Base-by-base conservation (phyloP, 371 early-diverging fungal species). In the Fennellomyces sp. region DNA sequence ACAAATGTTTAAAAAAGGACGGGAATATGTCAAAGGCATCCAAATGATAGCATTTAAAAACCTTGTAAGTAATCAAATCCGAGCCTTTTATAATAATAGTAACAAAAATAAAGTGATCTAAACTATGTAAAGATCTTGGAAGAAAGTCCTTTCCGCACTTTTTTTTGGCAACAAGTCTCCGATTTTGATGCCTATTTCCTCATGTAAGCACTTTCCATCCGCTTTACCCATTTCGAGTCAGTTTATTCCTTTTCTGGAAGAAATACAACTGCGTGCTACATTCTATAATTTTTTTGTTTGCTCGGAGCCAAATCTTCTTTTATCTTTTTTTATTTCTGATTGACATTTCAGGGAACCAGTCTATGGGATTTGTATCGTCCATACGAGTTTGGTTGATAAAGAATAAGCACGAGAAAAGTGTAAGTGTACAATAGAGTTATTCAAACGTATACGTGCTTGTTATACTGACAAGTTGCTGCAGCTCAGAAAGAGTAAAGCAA, bases 281-380 rank as follows among this genome's bases (percentile, higher is more conserved):
- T 41, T 41, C 41, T 41, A n/a, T 13, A 13, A 1, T 2, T 41
- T 19, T 41, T 17, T 41, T 19, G 12, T 45, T 23, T 33, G 6
- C 35, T 33, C n/a, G n/a, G n/a, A n/a, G 35, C 35, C 7, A 45
- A 5, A 23, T 45, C n/a, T 45, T 21, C 23, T 12, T 45, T 45
- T 45, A 4, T 21, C 23, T 45, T 23, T n/a, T 23, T 12, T 21
- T 12, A 11, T 5, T 45, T 23, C 6, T 45, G 5, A 23, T 23
- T 45, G n/a, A n/a, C n/a, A n/a, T n/a, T n/a, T n/a, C 10, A 1
- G 5, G 23, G 5, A 21, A 21, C 5, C 11, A 23, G 21, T 21
- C 45, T 17, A 45, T 45, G 45, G 45, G 45, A 8, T 45, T 45
- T 45, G 23, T 45, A 45, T 21, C 45, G 45, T 45, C 45, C 17